Percentiles rank a stretch among this genome's conserved stretches.
Evolutionary conservation across 495 filamentous ascomycete species (phyloP).

Genomic region (Penicillium coffeae): DNA sequence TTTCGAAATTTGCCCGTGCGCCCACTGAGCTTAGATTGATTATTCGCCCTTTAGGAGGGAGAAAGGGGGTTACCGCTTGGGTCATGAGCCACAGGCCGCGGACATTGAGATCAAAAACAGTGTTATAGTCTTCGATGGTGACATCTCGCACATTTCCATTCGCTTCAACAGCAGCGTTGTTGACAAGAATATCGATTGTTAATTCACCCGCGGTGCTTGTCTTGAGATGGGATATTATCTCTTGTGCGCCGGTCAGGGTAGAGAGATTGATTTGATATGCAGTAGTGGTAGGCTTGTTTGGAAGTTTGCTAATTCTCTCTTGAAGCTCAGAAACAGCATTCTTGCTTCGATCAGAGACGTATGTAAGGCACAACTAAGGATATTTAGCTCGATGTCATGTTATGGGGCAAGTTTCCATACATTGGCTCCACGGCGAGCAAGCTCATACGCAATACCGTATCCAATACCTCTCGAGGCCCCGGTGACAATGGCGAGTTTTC

Average conservation of each 20-base stretch:
- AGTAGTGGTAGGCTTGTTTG: neutral
- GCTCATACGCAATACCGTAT: neutral
- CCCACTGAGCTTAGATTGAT: conserved; percentile 37
- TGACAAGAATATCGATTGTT: conserved; percentile 6
- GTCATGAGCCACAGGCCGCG: conserved; percentile 61
- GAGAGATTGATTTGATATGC: neutral
- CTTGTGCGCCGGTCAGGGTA: neutral
- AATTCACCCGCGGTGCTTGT: neutral
- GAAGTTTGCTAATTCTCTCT: neutral
- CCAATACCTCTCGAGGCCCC: neutral
- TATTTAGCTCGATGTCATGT: neutral
- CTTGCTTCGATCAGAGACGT: neutral
- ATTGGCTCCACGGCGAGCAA: neutral
- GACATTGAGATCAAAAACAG: conserved; percentile 46
- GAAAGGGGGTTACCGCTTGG: conserved; percentile 50
- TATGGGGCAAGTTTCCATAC: neutral
- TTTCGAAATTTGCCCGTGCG: conserved; percentile 32
- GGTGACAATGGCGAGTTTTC: conserved; percentile 4
- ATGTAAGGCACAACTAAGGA: neutral
- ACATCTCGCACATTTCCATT: neutral
- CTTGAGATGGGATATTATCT: conserved; percentile 1
- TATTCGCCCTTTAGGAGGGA: neutral
- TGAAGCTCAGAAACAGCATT: conserved; percentile 6
- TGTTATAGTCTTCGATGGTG: conserved; percentile 15
- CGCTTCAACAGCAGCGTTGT: conserved; percentile 1